These are phyloP conservation scores for Sporothrix mexicana DNA, from an alignment of 2,329 filamentous ascomycete genomes.

Conservation along the genomic window DNA sequence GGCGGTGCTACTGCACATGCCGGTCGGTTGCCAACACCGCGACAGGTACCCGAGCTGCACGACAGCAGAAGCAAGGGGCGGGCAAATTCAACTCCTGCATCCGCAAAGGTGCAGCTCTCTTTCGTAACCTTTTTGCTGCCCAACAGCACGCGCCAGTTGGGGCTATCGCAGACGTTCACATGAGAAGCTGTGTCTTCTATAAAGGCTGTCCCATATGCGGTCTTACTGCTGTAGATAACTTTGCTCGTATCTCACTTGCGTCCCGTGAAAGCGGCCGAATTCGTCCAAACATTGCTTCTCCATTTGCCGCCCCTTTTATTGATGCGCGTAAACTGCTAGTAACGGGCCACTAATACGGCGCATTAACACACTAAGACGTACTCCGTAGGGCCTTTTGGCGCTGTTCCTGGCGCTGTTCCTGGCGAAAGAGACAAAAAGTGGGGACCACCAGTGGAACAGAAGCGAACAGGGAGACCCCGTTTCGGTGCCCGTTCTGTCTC, in stretches of 20 bases:
- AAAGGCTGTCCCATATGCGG: background rate
- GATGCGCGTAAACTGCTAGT: background rate
- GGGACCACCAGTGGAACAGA: constrained; percentile 17
- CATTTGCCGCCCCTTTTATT: constrained; percentile 14
- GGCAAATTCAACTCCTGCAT: background rate
- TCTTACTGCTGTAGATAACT: background rate
- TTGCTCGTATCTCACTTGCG: too few relatives aligned
- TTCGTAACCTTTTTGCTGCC: background rate
- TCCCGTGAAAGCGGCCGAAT: too few relatives aligned
- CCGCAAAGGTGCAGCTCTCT: background rate
- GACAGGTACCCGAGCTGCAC: constrained; percentile 28
- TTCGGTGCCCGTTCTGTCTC: constrained; percentile 6
- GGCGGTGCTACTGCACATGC: constrained; percentile 33
- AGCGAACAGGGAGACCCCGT: background rate
- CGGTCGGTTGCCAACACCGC: constrained; percentile 23
- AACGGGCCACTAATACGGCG: constrained; percentile 1
- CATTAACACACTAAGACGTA: background rate
- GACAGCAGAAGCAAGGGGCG: constrained; percentile 30
- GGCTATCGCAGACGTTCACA: background rate
- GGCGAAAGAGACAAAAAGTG: constrained; percentile 26
- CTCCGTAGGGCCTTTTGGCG: background rate
- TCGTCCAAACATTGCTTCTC: background rate
- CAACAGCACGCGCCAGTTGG: background rate
- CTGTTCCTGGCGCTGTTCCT: constrained; percentile 31
- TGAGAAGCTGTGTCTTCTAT: background rate